These are phyloP conservation scores for Penicillium expansum DNA, from an alignment of 2,329 filamentous ascomycete species.

Conservation along the genomic window DNA sequence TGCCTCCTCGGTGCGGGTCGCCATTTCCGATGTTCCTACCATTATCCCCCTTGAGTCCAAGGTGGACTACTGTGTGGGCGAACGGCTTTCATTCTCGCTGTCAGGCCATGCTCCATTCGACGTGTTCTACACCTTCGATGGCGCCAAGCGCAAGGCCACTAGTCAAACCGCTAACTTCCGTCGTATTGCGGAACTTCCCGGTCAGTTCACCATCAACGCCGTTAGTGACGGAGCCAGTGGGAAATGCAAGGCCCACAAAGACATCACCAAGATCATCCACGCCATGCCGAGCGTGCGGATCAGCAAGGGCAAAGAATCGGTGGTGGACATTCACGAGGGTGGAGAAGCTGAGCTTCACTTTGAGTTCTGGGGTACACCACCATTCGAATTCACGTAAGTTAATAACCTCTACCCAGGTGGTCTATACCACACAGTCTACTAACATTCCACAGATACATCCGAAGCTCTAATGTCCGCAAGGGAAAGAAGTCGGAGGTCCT, in stretches of 20 bases:
- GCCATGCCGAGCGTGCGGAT: conserved; percentile 89
- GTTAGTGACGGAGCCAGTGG: conserved; percentile 79
- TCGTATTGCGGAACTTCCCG: conserved; percentile 87
- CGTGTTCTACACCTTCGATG: conserved; percentile 86
- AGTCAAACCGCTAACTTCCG: conserved; percentile 74
- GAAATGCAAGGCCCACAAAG: conserved; percentile 76
- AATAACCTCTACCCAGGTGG: neutral
- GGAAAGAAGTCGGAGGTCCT: conserved; percentile 76
- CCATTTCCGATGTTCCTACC: conserved; percentile 87
- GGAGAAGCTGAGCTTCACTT: conserved; percentile 91
- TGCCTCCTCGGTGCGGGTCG: conserved; percentile 77
- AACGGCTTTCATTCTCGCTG: conserved; percentile 87
- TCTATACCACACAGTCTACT: conserved; percentile 7
- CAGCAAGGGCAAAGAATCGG: conserved; percentile 74
- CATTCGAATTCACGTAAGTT: conserved; percentile 84
- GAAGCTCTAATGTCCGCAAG: conserved; percentile 78
- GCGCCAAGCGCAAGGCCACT: conserved; percentile 72
- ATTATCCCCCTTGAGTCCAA: conserved; percentile 84
- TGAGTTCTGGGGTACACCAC: conserved; percentile 91
- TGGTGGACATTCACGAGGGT: conserved; percentile 94
- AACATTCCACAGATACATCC: conserved; percentile 62
- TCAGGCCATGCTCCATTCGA: conserved; percentile 90
- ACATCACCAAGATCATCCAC: conserved; percentile 81
- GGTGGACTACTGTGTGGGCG: conserved; percentile 89
- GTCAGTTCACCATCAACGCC: conserved; percentile 81